Percentiles rank a stretch among this genome's conserved stretches.
These are phyloP conservation scores for Wickerhamiella vanderwaltii DNA, from an alignment of 805 yeast genomes.

Conservation along the genomic window DNA sequence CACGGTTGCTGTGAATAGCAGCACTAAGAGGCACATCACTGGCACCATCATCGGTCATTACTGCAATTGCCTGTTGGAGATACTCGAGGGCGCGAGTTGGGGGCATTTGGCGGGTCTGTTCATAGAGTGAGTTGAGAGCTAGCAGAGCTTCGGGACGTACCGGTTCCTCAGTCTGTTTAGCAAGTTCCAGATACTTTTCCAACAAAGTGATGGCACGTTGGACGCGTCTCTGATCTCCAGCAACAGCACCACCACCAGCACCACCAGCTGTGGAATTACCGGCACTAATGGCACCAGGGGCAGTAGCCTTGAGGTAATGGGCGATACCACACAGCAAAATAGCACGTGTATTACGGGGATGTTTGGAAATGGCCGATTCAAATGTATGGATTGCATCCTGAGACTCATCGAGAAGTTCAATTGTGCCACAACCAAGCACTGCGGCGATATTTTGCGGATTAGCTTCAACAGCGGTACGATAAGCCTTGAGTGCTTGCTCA, in stretches of 20 bases:
- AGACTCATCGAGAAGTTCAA: slow-evolving; percentile 62
- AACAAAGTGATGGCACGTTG: slow-evolving; percentile 48
- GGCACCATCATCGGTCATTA: slow-evolving; percentile 27
- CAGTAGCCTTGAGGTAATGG: slow-evolving; percentile 40
- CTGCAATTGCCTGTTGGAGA: slow-evolving; percentile 48
- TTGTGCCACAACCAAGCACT: slow-evolving; percentile 72
- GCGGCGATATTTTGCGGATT: slow-evolving; percentile 54
- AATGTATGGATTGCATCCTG: slow-evolving; percentile 81
- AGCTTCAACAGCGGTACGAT: slow-evolving; percentile 55
- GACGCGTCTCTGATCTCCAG: slow-evolving; percentile 18
- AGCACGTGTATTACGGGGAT: slow-evolving; percentile 62
- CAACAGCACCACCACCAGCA: too few species aligned
- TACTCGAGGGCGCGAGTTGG: slow-evolving; percentile 50
- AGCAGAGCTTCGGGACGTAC: slow-evolving; percentile 52
- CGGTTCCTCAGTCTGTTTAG: slow-evolving; percentile 42
- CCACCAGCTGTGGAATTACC: slow-evolving; percentile 25
- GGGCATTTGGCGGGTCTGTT: slow-evolving; percentile 38
- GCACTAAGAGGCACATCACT: slow-evolving; percentile 11
- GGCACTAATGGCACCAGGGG: too few species aligned
- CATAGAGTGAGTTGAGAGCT: slow-evolving; percentile 57
- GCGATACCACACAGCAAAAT: slow-evolving; percentile 58
- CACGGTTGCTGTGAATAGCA: slow-evolving; percentile 63
- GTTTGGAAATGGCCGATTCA: slow-evolving; percentile 55
- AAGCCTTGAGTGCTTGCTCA: slow-evolving; percentile 57
- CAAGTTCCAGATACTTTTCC: slow-evolving; percentile 56